Conservation (phyloP, 2,329 filamentous ascomycete genomes). For the Penicillium sp. region DNA sequence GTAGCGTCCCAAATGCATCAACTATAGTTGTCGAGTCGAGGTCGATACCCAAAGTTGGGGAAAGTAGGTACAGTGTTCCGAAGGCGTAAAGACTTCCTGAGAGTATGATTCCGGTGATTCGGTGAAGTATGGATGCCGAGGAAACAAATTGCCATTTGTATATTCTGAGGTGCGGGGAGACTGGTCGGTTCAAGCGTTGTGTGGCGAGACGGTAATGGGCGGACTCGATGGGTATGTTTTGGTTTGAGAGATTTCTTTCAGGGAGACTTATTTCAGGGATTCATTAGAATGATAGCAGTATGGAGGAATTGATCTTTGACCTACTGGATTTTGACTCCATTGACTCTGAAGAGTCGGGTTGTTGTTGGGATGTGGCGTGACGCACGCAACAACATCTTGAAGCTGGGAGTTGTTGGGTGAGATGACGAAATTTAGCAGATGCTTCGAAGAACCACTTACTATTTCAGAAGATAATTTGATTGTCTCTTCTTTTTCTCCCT, state of each 20-base stretch:
- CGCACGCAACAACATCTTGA: neutral
- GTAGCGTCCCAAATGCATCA: conserved; percentile 60
- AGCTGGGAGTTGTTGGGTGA: neutral
- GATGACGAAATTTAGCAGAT: neutral
- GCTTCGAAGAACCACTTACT: neutral
- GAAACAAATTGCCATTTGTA: conserved; percentile 81
- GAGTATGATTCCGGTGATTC: conserved; percentile 72
- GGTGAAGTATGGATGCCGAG: conserved; percentile 71
- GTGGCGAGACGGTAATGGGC: conserved; percentile 55
- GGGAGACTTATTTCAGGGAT: too few relatives aligned
- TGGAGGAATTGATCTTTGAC: neutral
- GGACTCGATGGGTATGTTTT: neutral
- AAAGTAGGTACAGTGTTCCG: conserved; percentile 72
- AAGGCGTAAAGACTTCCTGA: conserved; percentile 74
- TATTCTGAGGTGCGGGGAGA: conserved; percentile 78
- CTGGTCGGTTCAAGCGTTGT: conserved; percentile 75
- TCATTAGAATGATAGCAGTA: neutral
- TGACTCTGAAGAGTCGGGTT: neutral
- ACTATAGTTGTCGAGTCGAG: conserved; percentile 60
- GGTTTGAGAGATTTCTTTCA: neutral
- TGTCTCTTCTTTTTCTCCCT: too few relatives aligned
- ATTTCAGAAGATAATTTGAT: too few relatives aligned
- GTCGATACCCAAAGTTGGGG: conserved; percentile 69
- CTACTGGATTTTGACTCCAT: neutral
- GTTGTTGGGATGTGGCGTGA: neutral